phyloP scores from a whole-genome alignment of 345 rosid species.

The Linum lewisii region DNA sequence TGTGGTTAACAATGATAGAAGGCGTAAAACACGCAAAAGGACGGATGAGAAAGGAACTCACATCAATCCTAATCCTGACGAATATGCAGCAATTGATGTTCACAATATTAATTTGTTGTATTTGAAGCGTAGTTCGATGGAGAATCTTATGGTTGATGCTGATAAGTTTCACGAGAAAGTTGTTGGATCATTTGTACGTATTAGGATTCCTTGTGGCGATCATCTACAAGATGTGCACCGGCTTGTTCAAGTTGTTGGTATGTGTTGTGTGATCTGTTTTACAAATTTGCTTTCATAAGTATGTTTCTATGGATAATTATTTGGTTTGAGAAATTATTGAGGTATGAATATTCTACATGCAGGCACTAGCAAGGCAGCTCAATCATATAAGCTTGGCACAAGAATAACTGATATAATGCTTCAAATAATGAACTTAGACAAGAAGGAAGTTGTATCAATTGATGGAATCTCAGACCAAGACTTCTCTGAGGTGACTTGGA shows the following conservation, averaged over 20 bases:
- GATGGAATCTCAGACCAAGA: slow-evolving; percentile 75
- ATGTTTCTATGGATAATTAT: neutral
- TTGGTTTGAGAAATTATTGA: neutral
- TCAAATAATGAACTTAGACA: slow-evolving; percentile 61
- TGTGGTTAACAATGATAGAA: slow-evolving; percentile 32
- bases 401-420: slow-evolving; percentile 51
- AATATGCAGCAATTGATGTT: slow-evolving; percentile 74
- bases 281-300: slow-evolving; percentile 11
- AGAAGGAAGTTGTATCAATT: slow-evolving; percentile 62
- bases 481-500: slow-evolving; percentile 64
- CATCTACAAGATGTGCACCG: slow-evolving; percentile 63
- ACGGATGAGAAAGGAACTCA: slow-evolving; percentile 35
- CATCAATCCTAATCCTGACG: slow-evolving; percentile 30
- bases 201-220: slow-evolving; percentile 52
- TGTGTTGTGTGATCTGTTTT: slow-evolving; percentile 14
- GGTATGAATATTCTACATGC: slow-evolving; percentile 14
- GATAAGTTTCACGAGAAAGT: slow-evolving; percentile 63
- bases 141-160: slow-evolving; percentile 53
- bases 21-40: slow-evolving; percentile 41
- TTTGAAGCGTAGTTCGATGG: slow-evolving; percentile 58
- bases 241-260: slow-evolving; percentile 92
- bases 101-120: slow-evolving; percentile 72
- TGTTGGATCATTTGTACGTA: slow-evolving; percentile 80
- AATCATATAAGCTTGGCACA: slow-evolving; percentile 57
- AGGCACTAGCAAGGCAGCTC: slow-evolving; percentile 57